These are phyloP conservation scores for Neofusicoccum umdonicola DNA, from an alignment of 2,329 filamentous ascomycete species.

Conservation along the genomic window DNA sequence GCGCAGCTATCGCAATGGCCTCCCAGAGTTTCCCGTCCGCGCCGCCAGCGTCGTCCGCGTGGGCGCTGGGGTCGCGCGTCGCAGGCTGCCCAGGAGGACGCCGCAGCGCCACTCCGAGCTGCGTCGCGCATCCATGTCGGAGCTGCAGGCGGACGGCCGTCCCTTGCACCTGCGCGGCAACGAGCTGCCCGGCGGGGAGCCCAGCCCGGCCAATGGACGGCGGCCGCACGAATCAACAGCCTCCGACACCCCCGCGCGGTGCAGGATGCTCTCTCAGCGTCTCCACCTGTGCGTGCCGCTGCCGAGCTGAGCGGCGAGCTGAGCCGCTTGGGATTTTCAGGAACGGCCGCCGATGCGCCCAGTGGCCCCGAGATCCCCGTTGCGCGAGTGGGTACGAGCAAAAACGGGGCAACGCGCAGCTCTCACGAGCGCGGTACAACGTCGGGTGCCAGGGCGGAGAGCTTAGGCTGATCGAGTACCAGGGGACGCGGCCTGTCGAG, in stretches of 20 bases:
- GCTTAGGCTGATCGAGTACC: background rate
- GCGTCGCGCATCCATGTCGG: background rate
- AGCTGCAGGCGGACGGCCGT: background rate
- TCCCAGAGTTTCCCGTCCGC: background rate
- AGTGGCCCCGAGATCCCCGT: conserved; percentile 9
- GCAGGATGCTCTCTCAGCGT: background rate
- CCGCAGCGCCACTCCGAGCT: background rate
- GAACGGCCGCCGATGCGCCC: conserved; percentile 12
- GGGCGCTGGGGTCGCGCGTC: background rate
- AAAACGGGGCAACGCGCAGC: conserved; percentile 1
- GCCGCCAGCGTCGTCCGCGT: background rate
- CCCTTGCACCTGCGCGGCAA: conserved; percentile 1
- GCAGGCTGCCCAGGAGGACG: background rate
- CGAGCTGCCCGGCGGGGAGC: background rate
- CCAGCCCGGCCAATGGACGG: background rate
- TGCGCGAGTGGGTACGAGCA: conserved; percentile 11
- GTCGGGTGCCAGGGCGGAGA: background rate
- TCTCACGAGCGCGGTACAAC: background rate
- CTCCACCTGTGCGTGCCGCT: conserved; percentile 3
- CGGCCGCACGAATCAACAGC: background rate
- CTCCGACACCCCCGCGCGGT: background rate
- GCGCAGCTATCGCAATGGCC: background rate
- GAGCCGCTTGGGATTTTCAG: conserved; percentile 2
- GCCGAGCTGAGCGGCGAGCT: conserved; percentile 6
- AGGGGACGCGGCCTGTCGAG: background rate